Percentiles rank a stretch among this genome's conserved stretches.
Evolutionary conservation across 2,329 filamentous ascomycete genomes (phyloP).

Genomic region (Penicillium sp.): DNA sequence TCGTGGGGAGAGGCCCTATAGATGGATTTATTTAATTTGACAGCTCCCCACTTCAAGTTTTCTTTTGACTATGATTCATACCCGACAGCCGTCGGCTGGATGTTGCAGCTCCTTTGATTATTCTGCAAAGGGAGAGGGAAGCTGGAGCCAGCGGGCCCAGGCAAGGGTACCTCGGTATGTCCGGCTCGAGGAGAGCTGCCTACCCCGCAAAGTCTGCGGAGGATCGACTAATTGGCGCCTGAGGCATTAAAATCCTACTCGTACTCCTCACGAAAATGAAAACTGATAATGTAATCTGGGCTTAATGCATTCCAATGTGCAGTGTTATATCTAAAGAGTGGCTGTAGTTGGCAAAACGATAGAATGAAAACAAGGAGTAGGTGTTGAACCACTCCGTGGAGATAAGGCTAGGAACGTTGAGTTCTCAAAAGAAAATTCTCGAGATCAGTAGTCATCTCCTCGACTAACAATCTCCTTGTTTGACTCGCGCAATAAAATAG

Average conservation of each 20-base stretch:
- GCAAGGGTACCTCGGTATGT: neutral
- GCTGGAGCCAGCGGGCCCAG: neutral
- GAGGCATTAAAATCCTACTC: neutral
- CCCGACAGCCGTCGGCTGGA: constrained; percentile 1
- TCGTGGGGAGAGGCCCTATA: neutral
- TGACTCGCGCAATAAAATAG: constrained; percentile 51
- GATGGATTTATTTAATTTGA: neutral
- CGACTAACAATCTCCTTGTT: constrained; percentile 60
- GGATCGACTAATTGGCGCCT: neutral
- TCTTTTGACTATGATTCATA: neutral
- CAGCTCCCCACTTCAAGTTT: neutral
- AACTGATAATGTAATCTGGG: neutral
- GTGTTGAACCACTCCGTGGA: constrained; percentile 8
- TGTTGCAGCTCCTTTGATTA: neutral
- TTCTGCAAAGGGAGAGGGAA: neutral
- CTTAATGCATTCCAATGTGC: neutral
- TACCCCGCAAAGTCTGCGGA: constrained; percentile 5
- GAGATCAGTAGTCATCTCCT: constrained; percentile 55
- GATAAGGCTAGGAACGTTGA: neutral
- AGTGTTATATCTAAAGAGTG: neutral
- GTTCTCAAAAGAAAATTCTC: neutral
- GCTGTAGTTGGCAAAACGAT: constrained; percentile 1
- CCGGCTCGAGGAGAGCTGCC: neutral
- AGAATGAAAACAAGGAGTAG: neutral
- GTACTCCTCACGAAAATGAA: neutral